Conservation (phyloP, 2,329 filamentous ascomycete genomes). For the Drechslerella coelobrocha region DNA sequence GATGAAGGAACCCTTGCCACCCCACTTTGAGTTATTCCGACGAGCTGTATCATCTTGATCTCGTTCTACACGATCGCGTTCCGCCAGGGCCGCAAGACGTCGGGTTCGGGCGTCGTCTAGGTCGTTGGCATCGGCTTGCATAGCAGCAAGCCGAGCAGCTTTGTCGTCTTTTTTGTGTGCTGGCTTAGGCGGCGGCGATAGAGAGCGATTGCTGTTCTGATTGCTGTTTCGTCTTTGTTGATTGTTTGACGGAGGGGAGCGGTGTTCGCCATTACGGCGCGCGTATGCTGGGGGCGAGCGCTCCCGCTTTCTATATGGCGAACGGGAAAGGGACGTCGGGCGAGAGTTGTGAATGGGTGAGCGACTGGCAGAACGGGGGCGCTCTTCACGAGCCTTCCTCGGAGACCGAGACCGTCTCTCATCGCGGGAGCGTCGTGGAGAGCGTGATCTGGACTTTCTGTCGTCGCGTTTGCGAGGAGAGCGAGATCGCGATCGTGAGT, state of each 20-base stretch:
- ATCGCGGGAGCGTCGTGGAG: conserved; percentile 21
- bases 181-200: conserved; percentile 31
- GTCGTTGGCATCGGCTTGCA: conserved; percentile 74
- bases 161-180: conserved; percentile 63
- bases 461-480: conserved; percentile 19
- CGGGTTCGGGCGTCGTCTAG: conserved; percentile 74
- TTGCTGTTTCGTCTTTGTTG: conserved; percentile 45
- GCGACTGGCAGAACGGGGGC: conserved; percentile 21
- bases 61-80: conserved; percentile 69
- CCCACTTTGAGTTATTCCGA: conserved; percentile 67
- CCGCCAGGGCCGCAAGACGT: conserved; percentile 71
- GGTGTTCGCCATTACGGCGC: conserved; percentile 52
- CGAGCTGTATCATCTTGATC: conserved; percentile 72
- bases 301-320: conserved; percentile 52
- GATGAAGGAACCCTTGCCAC: conserved; percentile 70
- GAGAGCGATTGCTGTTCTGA: conserved; percentile 47
- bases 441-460: conserved; percentile 6
- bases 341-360: conserved; percentile 40
- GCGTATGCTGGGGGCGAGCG: conserved; percentile 31
- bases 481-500: conserved; percentile 46
- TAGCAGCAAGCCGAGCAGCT: conserved; percentile 73
- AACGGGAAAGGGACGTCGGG: conserved; percentile 12
- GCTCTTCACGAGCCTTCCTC: conserved; percentile 27
- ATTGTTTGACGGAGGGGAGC: conserved; percentile 49
- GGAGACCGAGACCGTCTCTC: conserved; percentile 25